phyloP scores from a whole-genome alignment of 495 filamentous ascomycete genomes.

The Podospora pseudopauciseta region DNA sequence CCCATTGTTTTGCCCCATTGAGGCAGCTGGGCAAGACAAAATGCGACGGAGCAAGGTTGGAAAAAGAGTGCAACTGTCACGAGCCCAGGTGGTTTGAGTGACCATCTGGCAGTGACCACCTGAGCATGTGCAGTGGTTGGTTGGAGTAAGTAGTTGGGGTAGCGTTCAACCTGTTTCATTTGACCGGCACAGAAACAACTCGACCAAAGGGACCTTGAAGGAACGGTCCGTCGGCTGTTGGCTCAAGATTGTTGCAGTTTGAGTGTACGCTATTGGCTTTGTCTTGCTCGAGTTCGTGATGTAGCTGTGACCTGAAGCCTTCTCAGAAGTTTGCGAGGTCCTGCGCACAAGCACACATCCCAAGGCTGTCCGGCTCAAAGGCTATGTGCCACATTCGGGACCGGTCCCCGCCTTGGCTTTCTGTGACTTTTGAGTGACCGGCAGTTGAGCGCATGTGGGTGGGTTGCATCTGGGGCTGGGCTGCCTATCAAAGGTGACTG shows the following conservation, averaged over 20 bases:
- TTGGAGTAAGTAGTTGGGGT: constrained; percentile 1
- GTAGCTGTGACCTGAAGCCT: constrained; percentile 2
- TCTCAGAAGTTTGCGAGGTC: background rate
- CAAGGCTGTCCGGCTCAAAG: background rate
- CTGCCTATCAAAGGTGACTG: constrained; percentile 3
- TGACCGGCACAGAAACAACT: constrained; percentile 8
- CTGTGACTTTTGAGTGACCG: constrained; percentile 8
- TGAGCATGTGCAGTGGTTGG: constrained; percentile 23
- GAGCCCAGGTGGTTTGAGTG: constrained; percentile 18
- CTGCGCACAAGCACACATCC: background rate
- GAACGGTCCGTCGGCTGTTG: background rate
- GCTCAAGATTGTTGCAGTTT: background rate
- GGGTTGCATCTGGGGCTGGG: constrained; percentile 5
- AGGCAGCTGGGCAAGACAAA: constrained; percentile 12
- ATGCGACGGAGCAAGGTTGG: constrained; percentile 15
- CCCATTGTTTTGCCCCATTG: constrained; percentile 10
- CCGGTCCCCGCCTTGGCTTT: constrained; percentile 1
- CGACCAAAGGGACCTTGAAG: background rate
- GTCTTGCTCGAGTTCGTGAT: background rate
- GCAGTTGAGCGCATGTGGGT: background rate
- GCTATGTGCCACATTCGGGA: constrained; percentile 6
- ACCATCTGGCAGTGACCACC: constrained; percentile 19
- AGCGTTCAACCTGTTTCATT: constrained; percentile 8
- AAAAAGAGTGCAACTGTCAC: constrained; percentile 9
- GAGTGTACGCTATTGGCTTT: background rate